Evolutionary conservation across 1,139 yeast genomes (phyloP).

Genomic region (Geotrichum europaeum): DNA sequence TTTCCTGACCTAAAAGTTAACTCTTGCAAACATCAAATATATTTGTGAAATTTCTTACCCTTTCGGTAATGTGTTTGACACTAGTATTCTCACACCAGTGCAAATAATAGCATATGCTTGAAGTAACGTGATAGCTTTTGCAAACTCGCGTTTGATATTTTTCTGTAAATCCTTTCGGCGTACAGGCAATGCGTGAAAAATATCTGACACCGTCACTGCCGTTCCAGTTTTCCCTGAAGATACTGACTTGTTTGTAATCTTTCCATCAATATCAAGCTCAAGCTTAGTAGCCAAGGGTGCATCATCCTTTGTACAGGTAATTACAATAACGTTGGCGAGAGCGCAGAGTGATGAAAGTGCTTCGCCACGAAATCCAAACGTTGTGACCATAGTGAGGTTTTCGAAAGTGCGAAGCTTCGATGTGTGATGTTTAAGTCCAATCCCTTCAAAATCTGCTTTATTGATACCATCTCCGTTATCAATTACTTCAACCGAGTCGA

Average conservation of each 20-base stretch:
- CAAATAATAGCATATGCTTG: constrained; percentile 65
- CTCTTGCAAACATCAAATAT: constrained; percentile 19
- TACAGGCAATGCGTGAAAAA: constrained; percentile 59
- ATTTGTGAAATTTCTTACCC: constrained; percentile 11
- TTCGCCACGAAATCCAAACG: constrained; percentile 41
- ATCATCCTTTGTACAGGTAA: constrained; percentile 47
- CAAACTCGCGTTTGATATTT: constrained; percentile 65
- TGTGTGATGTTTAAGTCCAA: constrained; percentile 73
- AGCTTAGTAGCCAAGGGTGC: constrained; percentile 57
- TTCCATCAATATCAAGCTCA: constrained; percentile 51
- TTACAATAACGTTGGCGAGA: constrained; percentile 42
- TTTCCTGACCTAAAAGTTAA: constrained; percentile 6
- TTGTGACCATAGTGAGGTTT: constrained; percentile 42
- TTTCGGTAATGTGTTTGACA: constrained; percentile 39
- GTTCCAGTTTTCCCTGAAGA: constrained; percentile 48
- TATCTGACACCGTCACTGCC: constrained; percentile 40
- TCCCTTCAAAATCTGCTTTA: constrained; percentile 48
- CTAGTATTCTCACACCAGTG: constrained; percentile 51
- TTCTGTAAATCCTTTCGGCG: constrained; percentile 64
- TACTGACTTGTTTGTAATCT: constrained; percentile 36
- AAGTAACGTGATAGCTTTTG: constrained; percentile 53
- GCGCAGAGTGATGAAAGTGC: constrained; percentile 34
- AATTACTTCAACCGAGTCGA: constrained; percentile 62
- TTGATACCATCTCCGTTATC: constrained; percentile 80
- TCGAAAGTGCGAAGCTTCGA: constrained; percentile 61